Evolutionary conservation across 1,139 yeast species (phyloP).

Genomic region (Debaryomyces coudertii): DNA sequence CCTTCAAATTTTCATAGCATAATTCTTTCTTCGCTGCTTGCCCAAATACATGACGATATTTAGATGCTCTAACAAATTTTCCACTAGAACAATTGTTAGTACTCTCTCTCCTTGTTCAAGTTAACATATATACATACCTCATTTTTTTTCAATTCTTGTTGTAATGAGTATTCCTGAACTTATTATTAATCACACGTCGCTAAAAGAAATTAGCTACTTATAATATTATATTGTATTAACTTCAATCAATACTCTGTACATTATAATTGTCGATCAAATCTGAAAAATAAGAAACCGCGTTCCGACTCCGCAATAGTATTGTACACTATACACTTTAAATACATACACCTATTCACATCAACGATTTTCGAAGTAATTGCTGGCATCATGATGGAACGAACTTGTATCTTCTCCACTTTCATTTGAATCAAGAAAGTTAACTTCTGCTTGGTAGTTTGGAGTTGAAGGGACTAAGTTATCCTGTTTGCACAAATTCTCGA

Average conservation of each 20-base stretch:
- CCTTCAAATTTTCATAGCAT: slow-evolving; percentile 83
- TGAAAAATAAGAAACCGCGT: slow-evolving; percentile 4
- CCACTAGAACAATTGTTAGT: slow-evolving; percentile 52
- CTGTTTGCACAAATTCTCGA: slow-evolving; percentile 19
- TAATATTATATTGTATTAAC: not conserved
- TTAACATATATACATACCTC: slow-evolving; percentile 12
- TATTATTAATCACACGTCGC: not conserved
- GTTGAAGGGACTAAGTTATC: slow-evolving; percentile 16
- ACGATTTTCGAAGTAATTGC: slow-evolving; percentile 4
- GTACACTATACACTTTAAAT: not conserved
- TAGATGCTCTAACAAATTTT: slow-evolving; percentile 92
- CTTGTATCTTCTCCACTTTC: not conserved
- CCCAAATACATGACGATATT: slow-evolving; percentile 94
- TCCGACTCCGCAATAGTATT: slow-evolving; percentile 7
- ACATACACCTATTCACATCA: not conserved
- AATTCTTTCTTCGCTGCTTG: slow-evolving; percentile 87
- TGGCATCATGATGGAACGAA: not conserved
- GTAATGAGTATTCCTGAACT: not conserved
- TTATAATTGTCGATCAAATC: not conserved
- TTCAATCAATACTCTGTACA: not conserved
- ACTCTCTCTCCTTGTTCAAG: not conserved
- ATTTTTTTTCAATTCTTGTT: slow-evolving; percentile 9
- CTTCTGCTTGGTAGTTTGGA: not conserved
- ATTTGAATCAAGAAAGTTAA: slow-evolving; percentile 5
- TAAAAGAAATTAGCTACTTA: not conserved